Evolutionary conservation across 2,329 filamentous ascomycete species (phyloP).

Genomic region (Trichoderma atroviride): DNA sequence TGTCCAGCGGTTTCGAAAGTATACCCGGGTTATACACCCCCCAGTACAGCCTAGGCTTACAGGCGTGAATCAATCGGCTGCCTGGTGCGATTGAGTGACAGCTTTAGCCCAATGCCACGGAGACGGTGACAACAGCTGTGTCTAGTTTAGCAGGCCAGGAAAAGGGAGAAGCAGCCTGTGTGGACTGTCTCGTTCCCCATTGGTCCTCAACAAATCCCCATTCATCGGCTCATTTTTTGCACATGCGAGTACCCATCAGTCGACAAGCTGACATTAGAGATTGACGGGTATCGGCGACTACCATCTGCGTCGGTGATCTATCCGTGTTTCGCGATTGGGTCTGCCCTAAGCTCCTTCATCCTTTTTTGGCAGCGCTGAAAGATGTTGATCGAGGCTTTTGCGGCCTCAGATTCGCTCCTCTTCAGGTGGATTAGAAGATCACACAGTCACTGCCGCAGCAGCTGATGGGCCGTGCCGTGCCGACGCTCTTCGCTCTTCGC

Average conservation of each 20-base stretch:
- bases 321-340: slow-evolving; percentile 5
- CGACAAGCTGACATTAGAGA: slow-evolving; percentile 16
- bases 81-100: slow-evolving; percentile 12
- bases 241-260: background rate
- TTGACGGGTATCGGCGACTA: slow-evolving; percentile 10
- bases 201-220: background rate
- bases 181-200: background rate
- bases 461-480: slow-evolving; percentile 19
- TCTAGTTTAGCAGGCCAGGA: background rate
- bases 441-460: background rate
- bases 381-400: background rate
- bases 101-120: slow-evolving; percentile 12
- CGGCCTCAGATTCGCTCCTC: background rate
- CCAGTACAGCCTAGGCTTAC: background rate
- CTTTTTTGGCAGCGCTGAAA: background rate
- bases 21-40: background rate
- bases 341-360: background rate
- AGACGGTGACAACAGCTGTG: slow-evolving; percentile 14
- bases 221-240: background rate
- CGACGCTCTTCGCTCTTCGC: slow-evolving; percentile 7
- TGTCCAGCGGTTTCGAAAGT: background rate
- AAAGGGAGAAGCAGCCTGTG: background rate
- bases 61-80: background rate
- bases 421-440: background rate
- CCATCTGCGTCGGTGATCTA: slow-evolving; percentile 9